Evolutionary conservation across 169 alveolate genomes (phyloP).

Genomic region (Pseudocohnilembus persalinus): DNA sequence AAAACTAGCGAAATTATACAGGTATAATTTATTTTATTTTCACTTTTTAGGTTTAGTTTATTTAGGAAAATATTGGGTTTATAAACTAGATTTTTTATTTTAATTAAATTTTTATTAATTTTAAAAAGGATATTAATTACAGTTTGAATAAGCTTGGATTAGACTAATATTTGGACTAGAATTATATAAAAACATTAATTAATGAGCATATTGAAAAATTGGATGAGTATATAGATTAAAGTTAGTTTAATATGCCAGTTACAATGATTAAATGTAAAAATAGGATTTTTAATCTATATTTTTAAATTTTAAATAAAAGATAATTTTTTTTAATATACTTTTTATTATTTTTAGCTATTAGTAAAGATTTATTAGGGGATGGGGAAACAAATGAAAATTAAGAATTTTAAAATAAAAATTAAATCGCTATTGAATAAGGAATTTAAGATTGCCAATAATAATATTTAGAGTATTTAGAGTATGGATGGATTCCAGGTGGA

Average conservation of each 20-base stretch:
- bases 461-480: too few relatives aligned
- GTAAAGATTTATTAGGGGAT: neutral
- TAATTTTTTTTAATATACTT: too few relatives aligned
- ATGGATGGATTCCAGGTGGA: too few relatives aligned
- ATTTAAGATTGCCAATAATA: neutral
- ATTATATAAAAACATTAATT: too few relatives aligned
- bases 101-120: too few relatives aligned
- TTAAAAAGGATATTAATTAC: neutral
- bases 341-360: neutral
- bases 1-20: neutral
- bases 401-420: neutral
- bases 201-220: neutral
- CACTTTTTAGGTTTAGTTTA: too few relatives aligned
- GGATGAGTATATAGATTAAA: neutral
- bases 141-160: neutral
- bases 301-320: too few relatives aligned
- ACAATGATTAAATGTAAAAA: neutral
- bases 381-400: neutral
- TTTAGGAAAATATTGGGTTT: too few relatives aligned
- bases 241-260: neutral
- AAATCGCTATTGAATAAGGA: neutral
- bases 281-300: too few relatives aligned
- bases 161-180: too few relatives aligned
- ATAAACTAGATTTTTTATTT: too few relatives aligned
- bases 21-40: neutral